Evolutionary conservation across 176 grass and related monocot species (phyloP), one percentile per base, ranked within the genome.

Genomic region (Oryza meridionalis): DNA sequence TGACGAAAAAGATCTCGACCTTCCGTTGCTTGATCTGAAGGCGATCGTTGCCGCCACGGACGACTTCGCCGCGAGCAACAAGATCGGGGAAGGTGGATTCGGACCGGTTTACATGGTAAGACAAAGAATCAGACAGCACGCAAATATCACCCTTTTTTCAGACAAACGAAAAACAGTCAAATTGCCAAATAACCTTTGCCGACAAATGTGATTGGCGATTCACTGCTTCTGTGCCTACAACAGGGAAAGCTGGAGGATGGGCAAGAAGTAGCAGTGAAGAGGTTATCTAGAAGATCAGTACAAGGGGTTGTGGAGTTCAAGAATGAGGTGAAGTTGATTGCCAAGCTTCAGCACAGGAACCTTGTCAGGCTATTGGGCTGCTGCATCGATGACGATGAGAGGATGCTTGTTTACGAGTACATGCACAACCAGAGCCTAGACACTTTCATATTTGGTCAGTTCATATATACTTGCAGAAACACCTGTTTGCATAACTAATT

Each of bases 391-490:
- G 78, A 82, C 44, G 88, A 87, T 0, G 91, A 93, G 82, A 75
- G 91, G 35, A 70, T 93, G 38, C 80, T 93, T 24, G 77, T 93
- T 2, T 90, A 90, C 65, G 91, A 93, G 67, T 93, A 85, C 77
- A 81, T 93, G 91, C 81, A 77, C 69, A 93, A 93, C 67, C 83
- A 74, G 77, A 93, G 91, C 73, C 67, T 93, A 4, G 84, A 93
- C 42, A 77, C 77, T 0, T 88, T 93, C 81, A 82, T 93, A 87
- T 93, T 93, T 31, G 87, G 91, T 92, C 73, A 44, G 80, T 69
- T 51, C 3, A 76, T 31, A 29, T 29, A 31, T 44, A 6, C 46
- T 64, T 21, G 11, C 81, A 61, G 1, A 45, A 47, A 31, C 38
- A 26, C 3, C 0, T 24, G 13, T 19, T 68, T 62, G 19, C 5